These are phyloP conservation scores for Wickerhamiella spandovensis DNA, from an alignment of 805 yeast genomes.

Conservation along the genomic window DNA sequence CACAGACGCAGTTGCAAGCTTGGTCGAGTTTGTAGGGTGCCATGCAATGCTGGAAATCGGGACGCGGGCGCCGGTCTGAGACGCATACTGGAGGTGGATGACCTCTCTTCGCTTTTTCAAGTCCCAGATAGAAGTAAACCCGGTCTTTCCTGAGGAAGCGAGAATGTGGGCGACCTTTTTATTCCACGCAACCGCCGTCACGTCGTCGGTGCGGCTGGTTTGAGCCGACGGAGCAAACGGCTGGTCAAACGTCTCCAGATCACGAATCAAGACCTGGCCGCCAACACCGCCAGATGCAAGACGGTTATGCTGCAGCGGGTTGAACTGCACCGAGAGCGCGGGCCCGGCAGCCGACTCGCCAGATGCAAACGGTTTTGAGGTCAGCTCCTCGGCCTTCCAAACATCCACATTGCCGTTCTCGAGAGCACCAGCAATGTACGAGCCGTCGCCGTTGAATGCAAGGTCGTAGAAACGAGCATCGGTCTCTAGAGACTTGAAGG, in stretches of 20 bases:
- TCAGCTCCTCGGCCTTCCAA: conserved; percentile 32
- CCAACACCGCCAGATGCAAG: conserved; percentile 80
- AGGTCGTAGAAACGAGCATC: conserved; percentile 40
- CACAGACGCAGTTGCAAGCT: conserved; percentile 76
- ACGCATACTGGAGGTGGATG: conserved; percentile 60
- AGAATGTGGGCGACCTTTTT: conserved; percentile 68
- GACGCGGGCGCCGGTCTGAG: conserved; percentile 36
- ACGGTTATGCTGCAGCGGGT: conserved; percentile 54
- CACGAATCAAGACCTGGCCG: conserved; percentile 88
- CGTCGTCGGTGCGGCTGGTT: conserved; percentile 61
- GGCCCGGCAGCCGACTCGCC: conserved; percentile 44
- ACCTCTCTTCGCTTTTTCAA: conserved; percentile 78
- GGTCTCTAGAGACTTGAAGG: conserved; percentile 14
- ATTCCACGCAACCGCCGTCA: conserved; percentile 82
- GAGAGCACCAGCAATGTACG: conserved; percentile 65
- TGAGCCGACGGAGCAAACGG: conserved; percentile 55
- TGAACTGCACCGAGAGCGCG: conserved; percentile 63
- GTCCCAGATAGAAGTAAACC: conserved; percentile 90
- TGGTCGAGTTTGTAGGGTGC: conserved; percentile 87
- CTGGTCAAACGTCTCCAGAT: conserved; percentile 43
- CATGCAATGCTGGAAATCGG: conserved; percentile 75
- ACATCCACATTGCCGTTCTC: conserved; percentile 72
- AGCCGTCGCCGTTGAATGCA: conserved; percentile 12
- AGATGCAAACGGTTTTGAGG: conserved; percentile 23
- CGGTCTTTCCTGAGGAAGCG: conserved; percentile 78